Evolutionary conservation across 1,284 basidiomycete genomes (phyloP).

Genomic region (Leucoagaricus sp.): DNA sequence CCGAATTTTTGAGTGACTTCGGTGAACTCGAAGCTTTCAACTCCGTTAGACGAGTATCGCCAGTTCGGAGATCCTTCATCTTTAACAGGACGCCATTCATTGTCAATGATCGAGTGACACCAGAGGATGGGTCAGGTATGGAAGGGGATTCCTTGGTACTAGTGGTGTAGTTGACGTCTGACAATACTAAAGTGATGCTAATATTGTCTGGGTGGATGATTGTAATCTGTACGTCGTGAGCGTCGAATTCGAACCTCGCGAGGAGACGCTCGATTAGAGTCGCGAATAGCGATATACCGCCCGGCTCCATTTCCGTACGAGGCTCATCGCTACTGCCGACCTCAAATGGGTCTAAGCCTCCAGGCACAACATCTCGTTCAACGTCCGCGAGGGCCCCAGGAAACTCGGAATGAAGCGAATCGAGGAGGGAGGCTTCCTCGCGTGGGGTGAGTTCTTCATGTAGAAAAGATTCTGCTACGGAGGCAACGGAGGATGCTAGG

Average conservation of each 20-base stretch:
- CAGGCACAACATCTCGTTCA: slow-evolving; percentile 52
- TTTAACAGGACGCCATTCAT: slow-evolving; percentile 51
- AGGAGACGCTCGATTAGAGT: slow-evolving; percentile 83
- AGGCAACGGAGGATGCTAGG: slow-evolving; percentile 76
- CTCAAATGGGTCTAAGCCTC: slow-evolving; percentile 62
- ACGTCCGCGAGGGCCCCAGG: slow-evolving; percentile 23
- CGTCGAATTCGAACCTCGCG: slow-evolving; percentile 79
- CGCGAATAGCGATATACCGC: slow-evolving; percentile 82
- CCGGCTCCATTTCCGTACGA: slow-evolving; percentile 51
- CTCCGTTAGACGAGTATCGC: not conserved
- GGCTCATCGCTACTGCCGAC: slow-evolving; percentile 11
- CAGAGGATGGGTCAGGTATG: slow-evolving; percentile 17
- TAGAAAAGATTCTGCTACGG: slow-evolving; percentile 83
- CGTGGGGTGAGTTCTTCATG: slow-evolving; percentile 75
- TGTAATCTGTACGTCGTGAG: slow-evolving; percentile 67
- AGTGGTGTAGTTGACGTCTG: slow-evolving; percentile 54
- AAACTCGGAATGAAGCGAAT: slow-evolving; percentile 56
- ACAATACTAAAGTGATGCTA: slow-evolving; percentile 60
- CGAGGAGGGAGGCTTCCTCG: slow-evolving; percentile 74
- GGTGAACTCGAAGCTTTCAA: slow-evolving; percentile 13
- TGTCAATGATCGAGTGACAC: slow-evolving; percentile 47
- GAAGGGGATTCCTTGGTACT: slow-evolving; percentile 1
- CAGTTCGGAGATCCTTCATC: slow-evolving; percentile 2
- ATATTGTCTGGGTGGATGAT: slow-evolving; percentile 62
- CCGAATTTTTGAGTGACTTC: slow-evolving; percentile 14